Conservation (phyloP, 495 filamentous ascomycete genomes). For the Sabuloglossum arenarium region DNA sequence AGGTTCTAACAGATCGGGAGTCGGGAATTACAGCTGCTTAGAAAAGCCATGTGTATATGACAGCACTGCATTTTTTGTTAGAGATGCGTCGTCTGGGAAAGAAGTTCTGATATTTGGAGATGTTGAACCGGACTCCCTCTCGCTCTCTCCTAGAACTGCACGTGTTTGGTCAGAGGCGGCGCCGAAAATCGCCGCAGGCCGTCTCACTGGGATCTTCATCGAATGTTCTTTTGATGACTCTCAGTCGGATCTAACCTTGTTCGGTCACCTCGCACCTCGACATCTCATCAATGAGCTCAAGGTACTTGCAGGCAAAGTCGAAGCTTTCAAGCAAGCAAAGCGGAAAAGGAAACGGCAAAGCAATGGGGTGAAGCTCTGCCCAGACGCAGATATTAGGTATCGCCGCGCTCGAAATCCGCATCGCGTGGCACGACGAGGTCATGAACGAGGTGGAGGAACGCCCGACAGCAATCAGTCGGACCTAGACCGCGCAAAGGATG, state of each 20-base stretch:
- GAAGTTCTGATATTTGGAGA: conserved; percentile 91
- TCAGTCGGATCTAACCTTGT: conserved; percentile 52
- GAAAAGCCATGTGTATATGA: conserved; percentile 44
- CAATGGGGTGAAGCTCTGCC: conserved; percentile 12
- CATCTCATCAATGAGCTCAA: conserved; percentile 60
- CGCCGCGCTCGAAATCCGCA: conserved; percentile 1
- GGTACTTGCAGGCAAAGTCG: conserved; percentile 45
- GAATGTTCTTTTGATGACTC: conserved; percentile 82
- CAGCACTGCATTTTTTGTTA: conserved; percentile 81
- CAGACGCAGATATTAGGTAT: conserved; percentile 2
- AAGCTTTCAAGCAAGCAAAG: conserved; percentile 11
- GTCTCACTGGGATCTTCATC: conserved; percentile 66
- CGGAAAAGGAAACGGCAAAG: conserved; percentile 13
- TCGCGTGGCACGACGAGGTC: neutral
- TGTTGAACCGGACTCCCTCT: conserved; percentile 78
- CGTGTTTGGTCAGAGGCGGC: conserved; percentile 73
- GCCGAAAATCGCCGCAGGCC: conserved; percentile 47
- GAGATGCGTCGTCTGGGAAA: conserved; percentile 38
- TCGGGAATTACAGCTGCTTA: neutral
- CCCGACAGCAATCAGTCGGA: neutral
- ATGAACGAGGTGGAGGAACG: neutral
- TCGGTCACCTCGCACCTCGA: conserved; percentile 69
- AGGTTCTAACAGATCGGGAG: conserved; percentile 17
- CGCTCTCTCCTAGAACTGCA: conserved; percentile 55
- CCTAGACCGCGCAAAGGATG: neutral